phyloP scores from a whole-genome alignment of 805 yeast species.

The Cyberlindnera xylosilytica region DNA sequence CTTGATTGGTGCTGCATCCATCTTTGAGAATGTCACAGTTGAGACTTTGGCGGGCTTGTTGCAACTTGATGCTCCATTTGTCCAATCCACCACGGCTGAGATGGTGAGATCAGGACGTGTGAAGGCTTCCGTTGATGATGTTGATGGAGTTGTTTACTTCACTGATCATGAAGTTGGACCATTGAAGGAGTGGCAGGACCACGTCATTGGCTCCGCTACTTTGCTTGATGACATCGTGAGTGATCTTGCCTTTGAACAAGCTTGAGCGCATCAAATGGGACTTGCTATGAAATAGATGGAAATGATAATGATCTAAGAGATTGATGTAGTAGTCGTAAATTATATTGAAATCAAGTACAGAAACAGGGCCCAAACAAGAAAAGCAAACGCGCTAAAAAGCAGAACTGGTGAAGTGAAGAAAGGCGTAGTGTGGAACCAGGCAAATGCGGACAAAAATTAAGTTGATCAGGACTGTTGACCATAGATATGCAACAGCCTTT shows the following conservation, averaged over 20 bases:
- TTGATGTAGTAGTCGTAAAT: conserved; percentile 1
- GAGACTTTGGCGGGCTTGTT: conserved; percentile 15
- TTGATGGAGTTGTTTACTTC: conserved; percentile 20
- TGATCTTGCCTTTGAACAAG: conserved; percentile 8
- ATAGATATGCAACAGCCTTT: too few species aligned
- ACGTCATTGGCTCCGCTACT: conserved; percentile 21
- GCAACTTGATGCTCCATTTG: conserved; percentile 4
- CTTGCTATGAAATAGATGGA: too few species aligned
- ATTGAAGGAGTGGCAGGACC: conserved; percentile 23
- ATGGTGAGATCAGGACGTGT: conserved; percentile 19
- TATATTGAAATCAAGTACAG: neutral
- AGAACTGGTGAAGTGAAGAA: neutral
- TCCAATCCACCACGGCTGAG: conserved; percentile 13
- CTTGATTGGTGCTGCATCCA: conserved; percentile 12
- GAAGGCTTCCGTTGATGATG: conserved; percentile 25
- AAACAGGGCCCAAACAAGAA: too few species aligned
- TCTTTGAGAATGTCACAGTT: conserved; percentile 18
- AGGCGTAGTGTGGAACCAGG: too few species aligned
- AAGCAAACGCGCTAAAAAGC: neutral
- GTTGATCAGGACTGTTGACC: too few species aligned
- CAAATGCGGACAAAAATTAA: neutral
- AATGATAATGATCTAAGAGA: neutral
- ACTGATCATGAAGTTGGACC: neutral
- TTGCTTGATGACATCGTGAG: conserved; percentile 22
- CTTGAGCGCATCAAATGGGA: too few species aligned